phyloP scores from a whole-genome alignment of 331 rosid species.

The Telfairia occidentalis region DNA sequence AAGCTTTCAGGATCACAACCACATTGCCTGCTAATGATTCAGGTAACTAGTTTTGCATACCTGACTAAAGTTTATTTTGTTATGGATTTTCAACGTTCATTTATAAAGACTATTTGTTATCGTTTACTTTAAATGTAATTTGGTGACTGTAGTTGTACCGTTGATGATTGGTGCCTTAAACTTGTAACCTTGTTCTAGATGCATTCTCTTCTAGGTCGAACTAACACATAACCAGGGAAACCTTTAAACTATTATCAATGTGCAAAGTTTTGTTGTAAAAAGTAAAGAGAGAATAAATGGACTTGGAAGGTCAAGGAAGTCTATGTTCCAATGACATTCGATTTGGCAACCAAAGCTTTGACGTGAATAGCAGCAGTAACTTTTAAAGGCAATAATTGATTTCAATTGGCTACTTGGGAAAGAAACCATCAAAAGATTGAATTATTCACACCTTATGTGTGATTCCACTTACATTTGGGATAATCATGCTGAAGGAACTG shows the following conservation, averaged over 20 bases:
- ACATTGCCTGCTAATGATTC: conserved; percentile 18
- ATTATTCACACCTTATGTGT: not conserved
- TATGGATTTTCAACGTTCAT: not conserved
- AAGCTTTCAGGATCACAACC: conserved; percentile 13
- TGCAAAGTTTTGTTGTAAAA: not conserved
- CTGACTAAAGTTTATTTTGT: not conserved
- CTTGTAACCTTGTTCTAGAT: not conserved
- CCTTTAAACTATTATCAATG: not conserved
- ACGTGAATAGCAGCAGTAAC: not conserved
- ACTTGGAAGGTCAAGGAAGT: not conserved
- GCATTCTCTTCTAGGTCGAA: not conserved
- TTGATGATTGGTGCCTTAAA: not conserved
- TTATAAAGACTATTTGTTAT: not conserved
- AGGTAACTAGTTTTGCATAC: conserved; percentile 13
- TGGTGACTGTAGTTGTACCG: not conserved
- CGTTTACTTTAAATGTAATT: not conserved
- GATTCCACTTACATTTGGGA: not conserved
- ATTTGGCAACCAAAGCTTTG: not conserved
- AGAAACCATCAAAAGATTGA: not conserved
- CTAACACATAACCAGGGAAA: not conserved
- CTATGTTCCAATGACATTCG: not conserved
- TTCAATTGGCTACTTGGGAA: not conserved
- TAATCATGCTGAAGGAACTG: not conserved
- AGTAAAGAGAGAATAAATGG: not conserved
- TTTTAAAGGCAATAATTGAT: not conserved